Percentiles rank a stretch among this genome's conserved stretches.
phyloP scores from a whole-genome alignment of 495 filamentous ascomycete species.

The Pyrenula aspistea region DNA sequence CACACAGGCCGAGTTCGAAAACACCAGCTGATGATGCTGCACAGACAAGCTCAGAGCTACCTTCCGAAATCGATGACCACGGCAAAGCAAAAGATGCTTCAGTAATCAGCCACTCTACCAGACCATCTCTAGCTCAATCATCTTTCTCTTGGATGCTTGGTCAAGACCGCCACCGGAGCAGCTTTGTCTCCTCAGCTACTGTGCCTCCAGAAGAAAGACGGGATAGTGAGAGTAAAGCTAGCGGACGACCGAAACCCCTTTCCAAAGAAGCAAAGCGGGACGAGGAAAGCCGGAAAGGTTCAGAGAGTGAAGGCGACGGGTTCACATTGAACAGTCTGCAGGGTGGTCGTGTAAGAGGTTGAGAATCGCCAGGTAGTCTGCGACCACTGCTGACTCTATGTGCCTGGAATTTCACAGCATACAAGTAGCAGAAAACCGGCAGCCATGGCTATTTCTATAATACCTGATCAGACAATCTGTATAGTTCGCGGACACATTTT shows the following conservation, averaged over 20 bases:
- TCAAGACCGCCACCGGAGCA: conserved; percentile 33
- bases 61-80: conserved; percentile 7
- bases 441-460: too few species aligned
- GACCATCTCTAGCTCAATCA: conserved; percentile 67
- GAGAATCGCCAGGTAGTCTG: too few species aligned
- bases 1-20: conserved; percentile 6
- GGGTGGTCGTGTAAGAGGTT: conserved; percentile 17
- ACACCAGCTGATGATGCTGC: neutral
- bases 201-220: conserved; percentile 34
- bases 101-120: conserved; percentile 9
- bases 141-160: conserved; percentile 96
- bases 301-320: conserved; percentile 25
- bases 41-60: neutral
- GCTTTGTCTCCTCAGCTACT: conserved; percentile 36
- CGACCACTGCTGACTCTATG: too few species aligned
- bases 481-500: too few species aligned
- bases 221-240: conserved; percentile 14
- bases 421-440: too few species aligned
- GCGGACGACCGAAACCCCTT: conserved; percentile 19
- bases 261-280: conserved; percentile 20
- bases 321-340: conserved; percentile 39
- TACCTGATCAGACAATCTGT: too few species aligned
- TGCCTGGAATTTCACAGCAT: too few species aligned
- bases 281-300: conserved; percentile 18
- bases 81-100: conserved; percentile 16